These are phyloP conservation scores for Russula griseocarnosa DNA, from an alignment of 768 basidiomycete species.

Conservation along the genomic window DNA sequence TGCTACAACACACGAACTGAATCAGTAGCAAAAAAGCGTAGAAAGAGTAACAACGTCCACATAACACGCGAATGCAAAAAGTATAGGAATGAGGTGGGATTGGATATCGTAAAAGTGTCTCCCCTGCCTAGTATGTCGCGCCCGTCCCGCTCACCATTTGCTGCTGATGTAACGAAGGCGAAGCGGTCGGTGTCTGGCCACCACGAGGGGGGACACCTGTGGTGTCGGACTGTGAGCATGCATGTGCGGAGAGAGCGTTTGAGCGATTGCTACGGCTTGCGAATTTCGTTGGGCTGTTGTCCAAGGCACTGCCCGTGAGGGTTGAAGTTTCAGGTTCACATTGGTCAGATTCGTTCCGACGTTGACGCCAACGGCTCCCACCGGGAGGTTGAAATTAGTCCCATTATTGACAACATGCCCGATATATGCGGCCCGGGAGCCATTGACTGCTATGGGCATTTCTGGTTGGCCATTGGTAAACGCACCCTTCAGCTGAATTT, in stretches of 20 bases:
- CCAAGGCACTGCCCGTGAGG: constrained; percentile 43
- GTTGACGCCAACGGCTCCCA: constrained; percentile 26
- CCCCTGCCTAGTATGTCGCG: constrained; percentile 20
- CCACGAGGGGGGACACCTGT: constrained; percentile 34
- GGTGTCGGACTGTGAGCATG: constrained; percentile 33
- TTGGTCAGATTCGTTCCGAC: constrained; percentile 40
- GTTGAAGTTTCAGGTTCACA: constrained; percentile 43
- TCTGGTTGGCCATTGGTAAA: constrained; percentile 38
- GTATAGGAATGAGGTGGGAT: constrained; percentile 20
- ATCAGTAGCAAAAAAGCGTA: constrained; percentile 20
- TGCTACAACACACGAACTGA: constrained; percentile 26
- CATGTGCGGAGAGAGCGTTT: constrained; percentile 34
- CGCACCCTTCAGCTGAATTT: constrained; percentile 57
- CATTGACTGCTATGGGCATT: constrained; percentile 30
- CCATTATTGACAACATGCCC: constrained; percentile 38
- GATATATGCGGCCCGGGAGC: constrained; percentile 38
- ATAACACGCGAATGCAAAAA: constrained; percentile 23
- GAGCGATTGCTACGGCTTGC: constrained; percentile 32
- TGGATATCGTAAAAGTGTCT: constrained; percentile 12
- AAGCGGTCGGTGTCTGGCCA: constrained; percentile 34
- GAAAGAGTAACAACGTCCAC: constrained; percentile 18
- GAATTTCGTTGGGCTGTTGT: constrained; percentile 30
- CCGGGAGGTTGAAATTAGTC: constrained; percentile 40
- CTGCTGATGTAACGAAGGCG: constrained; percentile 37
- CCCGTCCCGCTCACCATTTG: constrained; percentile 34